phyloP scores from a whole-genome alignment of 306 rosid species.

The Cyclanthera cordifolia region DNA sequence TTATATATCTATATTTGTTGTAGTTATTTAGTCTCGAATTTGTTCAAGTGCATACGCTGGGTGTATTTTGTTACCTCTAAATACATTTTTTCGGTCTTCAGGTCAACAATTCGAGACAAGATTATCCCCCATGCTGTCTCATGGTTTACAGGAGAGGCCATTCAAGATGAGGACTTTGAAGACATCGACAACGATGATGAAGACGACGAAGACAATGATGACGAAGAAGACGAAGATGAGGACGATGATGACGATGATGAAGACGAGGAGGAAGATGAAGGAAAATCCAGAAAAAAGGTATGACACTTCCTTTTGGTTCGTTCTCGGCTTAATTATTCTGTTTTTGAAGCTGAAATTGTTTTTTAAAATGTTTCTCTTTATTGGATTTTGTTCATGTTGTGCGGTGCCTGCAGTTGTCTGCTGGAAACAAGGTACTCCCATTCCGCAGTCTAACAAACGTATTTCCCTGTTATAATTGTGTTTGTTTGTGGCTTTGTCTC shows the following conservation, averaged over 20 bases:
- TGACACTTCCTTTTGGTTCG: background rate
- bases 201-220: slow-evolving; percentile 32
- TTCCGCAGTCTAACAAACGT: background rate
- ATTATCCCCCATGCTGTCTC: slow-evolving; percentile 92
- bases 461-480: background rate
- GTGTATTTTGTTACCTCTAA: background rate
- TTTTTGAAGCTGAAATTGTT: slow-evolving; percentile 10
- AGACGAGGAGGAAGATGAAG: slow-evolving; percentile 46
- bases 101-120: slow-evolving; percentile 81
- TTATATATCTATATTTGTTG: background rate
- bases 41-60: too few relatives aligned
- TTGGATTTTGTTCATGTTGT: background rate
- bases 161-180: slow-evolving; percentile 61
- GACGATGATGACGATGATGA: slow-evolving; percentile 45
- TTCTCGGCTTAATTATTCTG: background rate
- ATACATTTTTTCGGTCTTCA: slow-evolving; percentile 16
- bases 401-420: slow-evolving; percentile 12
- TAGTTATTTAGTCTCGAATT: background rate
- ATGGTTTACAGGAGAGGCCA: slow-evolving; percentile 93
- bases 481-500: background rate
- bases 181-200: slow-evolving; percentile 68
- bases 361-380: background rate
- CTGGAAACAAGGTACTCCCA: background rate
- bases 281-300: slow-evolving; percentile 62
- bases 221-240: slow-evolving; percentile 37